Percentiles rank a stretch among this genome's conserved stretches.
Conservation (phyloP, 2,329 filamentous ascomycete species). For the Pseudogymnoascus sp. region DNA sequence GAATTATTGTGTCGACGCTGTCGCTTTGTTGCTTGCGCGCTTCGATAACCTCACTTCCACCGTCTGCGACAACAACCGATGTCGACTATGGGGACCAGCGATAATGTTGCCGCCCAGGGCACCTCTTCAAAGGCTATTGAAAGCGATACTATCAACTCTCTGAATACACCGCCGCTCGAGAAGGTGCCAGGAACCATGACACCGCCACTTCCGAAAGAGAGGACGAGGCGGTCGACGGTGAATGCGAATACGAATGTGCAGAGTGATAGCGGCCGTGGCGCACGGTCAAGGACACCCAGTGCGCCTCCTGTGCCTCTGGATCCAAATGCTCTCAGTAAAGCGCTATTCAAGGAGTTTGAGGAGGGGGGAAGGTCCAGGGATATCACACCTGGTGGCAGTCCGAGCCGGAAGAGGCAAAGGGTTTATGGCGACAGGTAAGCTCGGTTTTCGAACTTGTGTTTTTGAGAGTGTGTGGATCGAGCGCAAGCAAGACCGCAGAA, state of each 20-base stretch:
- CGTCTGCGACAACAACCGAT: background rate
- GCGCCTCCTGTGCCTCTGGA: constrained; percentile 30
- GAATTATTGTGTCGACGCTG: background rate
- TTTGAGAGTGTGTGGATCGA: background rate
- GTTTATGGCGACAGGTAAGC: constrained; percentile 50
- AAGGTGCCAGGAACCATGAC: background rate
- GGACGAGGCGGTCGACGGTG: background rate
- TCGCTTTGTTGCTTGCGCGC: constrained; percentile 2
- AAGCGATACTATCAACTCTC: background rate
- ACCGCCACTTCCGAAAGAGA: constrained; percentile 3
- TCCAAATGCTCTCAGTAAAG: constrained; percentile 49
- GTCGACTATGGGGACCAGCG: background rate
- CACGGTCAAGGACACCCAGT: background rate
- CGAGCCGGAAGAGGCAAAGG: constrained; percentile 60
- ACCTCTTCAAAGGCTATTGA: background rate
- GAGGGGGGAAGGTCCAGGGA: constrained; percentile 50
- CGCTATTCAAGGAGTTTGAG: constrained; percentile 50
- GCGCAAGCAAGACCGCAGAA: background rate
- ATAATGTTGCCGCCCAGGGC: background rate
- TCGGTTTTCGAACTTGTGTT: constrained; percentile 3
- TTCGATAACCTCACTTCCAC: background rate
- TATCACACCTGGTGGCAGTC: constrained; percentile 55
- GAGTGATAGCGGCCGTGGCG: background rate
- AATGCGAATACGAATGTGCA: constrained; percentile 5
- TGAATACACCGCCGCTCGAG: background rate